Evolutionary conservation across 805 yeast genomes (phyloP).

Genomic region (Clavispora vitiphila): DNA sequence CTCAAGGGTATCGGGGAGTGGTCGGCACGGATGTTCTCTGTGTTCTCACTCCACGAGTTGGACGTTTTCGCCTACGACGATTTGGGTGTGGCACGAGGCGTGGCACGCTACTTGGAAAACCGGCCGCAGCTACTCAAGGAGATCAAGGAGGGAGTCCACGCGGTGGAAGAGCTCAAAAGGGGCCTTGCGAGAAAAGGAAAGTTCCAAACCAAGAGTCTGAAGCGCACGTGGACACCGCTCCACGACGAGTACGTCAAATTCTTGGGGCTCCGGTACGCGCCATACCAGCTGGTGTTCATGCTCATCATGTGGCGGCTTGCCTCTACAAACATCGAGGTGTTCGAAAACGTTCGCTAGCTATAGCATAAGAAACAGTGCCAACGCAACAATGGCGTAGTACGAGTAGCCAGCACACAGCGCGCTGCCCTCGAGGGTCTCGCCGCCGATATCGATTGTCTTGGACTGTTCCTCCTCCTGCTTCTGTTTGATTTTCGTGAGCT

Average conservation of each 20-base stretch:
- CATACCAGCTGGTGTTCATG: conserved; percentile 67
- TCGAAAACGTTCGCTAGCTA: conserved; percentile 15
- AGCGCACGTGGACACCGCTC: conserved; percentile 61
- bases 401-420: neutral
- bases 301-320: conserved; percentile 69
- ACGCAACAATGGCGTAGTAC: neutral
- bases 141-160: conserved; percentile 30
- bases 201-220: conserved; percentile 31
- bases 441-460: conserved; percentile 4
- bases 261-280: conserved; percentile 56
- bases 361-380: neutral
- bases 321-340: conserved; percentile 49
- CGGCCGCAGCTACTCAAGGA: conserved; percentile 46
- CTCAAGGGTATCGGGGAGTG: conserved; percentile 77
- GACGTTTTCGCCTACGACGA: conserved; percentile 77
- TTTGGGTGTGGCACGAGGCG: conserved; percentile 81
- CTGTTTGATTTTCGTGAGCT: conserved; percentile 27
- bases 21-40: conserved; percentile 85
- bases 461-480: neutral
- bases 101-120: conserved; percentile 53
- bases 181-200: conserved; percentile 33
- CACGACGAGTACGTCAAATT: conserved; percentile 54
- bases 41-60: conserved; percentile 60
- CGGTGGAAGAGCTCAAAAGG: conserved; percentile 29
- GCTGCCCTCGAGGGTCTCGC: conserved; percentile 2